These are phyloP conservation scores for Poa pratensis DNA, from an alignment of 176 grass and related monocot genomes.

Conservation along the genomic window DNA sequence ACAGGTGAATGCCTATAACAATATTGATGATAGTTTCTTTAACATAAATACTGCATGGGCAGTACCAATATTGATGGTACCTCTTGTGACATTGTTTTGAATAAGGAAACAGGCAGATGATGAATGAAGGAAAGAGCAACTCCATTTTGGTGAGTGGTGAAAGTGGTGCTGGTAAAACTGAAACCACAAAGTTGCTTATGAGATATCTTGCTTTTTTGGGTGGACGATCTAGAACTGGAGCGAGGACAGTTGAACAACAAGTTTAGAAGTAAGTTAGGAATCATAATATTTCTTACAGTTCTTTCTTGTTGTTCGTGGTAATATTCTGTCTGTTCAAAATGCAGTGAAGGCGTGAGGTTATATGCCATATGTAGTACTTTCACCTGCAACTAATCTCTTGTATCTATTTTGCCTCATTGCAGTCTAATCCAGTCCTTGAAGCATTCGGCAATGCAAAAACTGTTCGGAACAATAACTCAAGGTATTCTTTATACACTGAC, in stretches of 20 bases:
- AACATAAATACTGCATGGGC: not conserved
- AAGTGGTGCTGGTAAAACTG: conserved; percentile 99
- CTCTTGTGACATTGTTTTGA: conserved; percentile 50
- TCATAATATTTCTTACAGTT: conserved; percentile 23
- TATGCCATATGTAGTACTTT: conserved; percentile 19
- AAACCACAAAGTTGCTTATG: conserved; percentile 98
- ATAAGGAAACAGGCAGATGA: conserved; percentile 87
- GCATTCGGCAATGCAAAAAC: conserved; percentile 98
- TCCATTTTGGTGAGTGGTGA: conserved; percentile 97
- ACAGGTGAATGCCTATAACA: conserved; percentile 75
- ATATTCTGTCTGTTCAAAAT: not conserved
- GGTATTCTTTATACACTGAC: conserved; percentile 47
- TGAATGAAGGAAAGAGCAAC: conserved; percentile 92
- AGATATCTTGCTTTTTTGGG: conserved; percentile 92
- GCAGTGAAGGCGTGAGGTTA: conserved; percentile 21
- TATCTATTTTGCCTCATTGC: conserved; percentile 37
- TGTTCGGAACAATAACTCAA: conserved; percentile 94
- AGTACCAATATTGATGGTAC: conserved; percentile 50
- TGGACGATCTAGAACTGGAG: conserved; percentile 74
- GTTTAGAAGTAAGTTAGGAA: conserved; percentile 82
- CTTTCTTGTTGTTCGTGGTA: conserved; percentile 17
- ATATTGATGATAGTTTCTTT: conserved; percentile 42
- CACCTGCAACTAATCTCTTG: conserved; percentile 12
- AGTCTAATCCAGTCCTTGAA: conserved; percentile 99
- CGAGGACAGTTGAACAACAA: conserved; percentile 94